Evolutionary conservation across 768 basidiomycete species (phyloP), one percentile per base, ranked within the genome.

Genomic region (Tricholoma sp.): DNA sequence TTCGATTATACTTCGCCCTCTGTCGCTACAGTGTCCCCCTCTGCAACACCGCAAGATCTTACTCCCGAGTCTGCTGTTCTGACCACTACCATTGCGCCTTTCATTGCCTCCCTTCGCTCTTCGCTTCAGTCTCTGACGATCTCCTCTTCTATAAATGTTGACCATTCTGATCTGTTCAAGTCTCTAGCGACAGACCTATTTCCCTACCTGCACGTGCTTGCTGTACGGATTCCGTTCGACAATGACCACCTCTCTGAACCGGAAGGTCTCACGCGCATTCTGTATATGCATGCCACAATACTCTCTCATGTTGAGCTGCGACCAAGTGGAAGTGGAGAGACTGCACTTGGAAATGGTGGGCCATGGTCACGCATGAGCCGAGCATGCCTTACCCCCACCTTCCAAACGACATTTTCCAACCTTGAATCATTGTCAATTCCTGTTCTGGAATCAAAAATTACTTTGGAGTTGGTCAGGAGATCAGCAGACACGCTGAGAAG

Each of bases 141-240:
- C n/a, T 63, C 68, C 1, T 76, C 74, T 1, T 59, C 63, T 0
- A 70, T 70, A 7, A 56, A 61, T 4, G 59, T 61, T 9, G 71
- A 76, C 59, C 60, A 74, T 12, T 69, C 73, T 7, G 39, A 60
- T 3, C 71, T 76, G 53, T 71, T 76, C 52, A 49, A 55, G 3
- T 61, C 69, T 2, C 61, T 75, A 2, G 63, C 65, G 6, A 4
- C 24, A 6, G 24, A 47, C 5, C 17, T 56, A 1, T 61, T 75
- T 13, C 65, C 66, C 1, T 42, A 39, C 7, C 66, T 76, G 13
- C 68, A 62, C 12, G 41, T 49, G 4, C 60, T 73, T 5, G 58
- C 59, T 4, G 48, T 67, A 24, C 58, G 56, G 5, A 66, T 70
- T 17, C 42, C 54, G n/a, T 66, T 70, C 32, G 59, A 66, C 50